Percentiles rank a stretch among this genome's conserved stretches.
These are phyloP conservation scores for Chlamydomonas sp. DNA, from an alignment of 139 green algal species.

Conservation along the genomic window DNA sequence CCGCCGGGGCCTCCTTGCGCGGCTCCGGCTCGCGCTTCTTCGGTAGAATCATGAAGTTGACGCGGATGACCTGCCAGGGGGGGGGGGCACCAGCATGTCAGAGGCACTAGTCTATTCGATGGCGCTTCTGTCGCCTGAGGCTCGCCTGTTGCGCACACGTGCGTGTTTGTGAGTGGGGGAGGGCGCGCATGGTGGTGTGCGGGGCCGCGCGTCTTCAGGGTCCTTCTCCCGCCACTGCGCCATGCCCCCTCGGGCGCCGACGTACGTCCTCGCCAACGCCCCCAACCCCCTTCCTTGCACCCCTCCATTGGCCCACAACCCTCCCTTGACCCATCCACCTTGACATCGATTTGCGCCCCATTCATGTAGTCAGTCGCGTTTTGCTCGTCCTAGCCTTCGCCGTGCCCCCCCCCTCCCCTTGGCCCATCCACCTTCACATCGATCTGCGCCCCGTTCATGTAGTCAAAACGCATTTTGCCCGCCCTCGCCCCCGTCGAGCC, in stretches of 20 bases:
- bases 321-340: no score
- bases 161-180: no score
- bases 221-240: no score
- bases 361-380: not conserved
- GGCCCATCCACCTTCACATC: not conserved
- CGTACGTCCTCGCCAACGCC: no score
- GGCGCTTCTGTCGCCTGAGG: not conserved
- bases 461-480: constrained; percentile 5
- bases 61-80: no score
- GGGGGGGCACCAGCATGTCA: not conserved
- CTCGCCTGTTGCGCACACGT: not conserved
- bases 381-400: not conserved
- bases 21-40: constrained; percentile 18
- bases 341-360: not conserved
- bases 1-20: no score
- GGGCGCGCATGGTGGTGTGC: no score
- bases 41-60: constrained; percentile 30
- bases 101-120: not conserved
- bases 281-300: no score
- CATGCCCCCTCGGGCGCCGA: no score
- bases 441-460: not conserved
- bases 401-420: not conserved
- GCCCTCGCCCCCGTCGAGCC: not conserved
- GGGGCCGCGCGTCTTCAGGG: no score
- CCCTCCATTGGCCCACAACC: no score